These are phyloP conservation scores for Colletotrichum horii DNA, from an alignment of 2,329 filamentous ascomycete species.

Conservation along the genomic window DNA sequence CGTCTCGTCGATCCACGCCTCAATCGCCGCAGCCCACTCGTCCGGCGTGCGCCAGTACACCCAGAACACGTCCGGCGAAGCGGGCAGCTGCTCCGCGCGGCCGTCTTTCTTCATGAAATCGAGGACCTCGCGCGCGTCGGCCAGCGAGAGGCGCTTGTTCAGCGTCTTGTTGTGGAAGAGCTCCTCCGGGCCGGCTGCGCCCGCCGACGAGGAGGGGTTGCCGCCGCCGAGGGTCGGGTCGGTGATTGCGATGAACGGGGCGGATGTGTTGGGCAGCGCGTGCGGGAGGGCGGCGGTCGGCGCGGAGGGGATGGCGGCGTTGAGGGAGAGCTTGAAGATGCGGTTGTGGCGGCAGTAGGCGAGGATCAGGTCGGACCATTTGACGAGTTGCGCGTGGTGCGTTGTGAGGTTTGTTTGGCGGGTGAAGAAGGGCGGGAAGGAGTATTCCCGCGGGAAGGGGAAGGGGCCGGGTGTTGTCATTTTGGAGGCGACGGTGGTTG, in stretches of 20 bases:
- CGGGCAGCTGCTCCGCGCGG: constrained; percentile 68
- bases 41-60: constrained; percentile 87
- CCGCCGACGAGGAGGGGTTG: constrained; percentile 47
- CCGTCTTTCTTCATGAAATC: constrained; percentile 65
- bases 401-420: constrained; percentile 77
- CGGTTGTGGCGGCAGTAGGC: constrained; percentile 81
- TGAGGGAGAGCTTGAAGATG: constrained; percentile 76
- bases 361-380: constrained; percentile 88
- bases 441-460: constrained; percentile 68
- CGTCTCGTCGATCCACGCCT: constrained; percentile 84
- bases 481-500: background rate
- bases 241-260: constrained; percentile 29
- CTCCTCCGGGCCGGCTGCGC: constrained; percentile 39
- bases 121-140: constrained; percentile 63
- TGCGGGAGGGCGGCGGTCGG: constrained; percentile 30
- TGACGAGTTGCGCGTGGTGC: constrained; percentile 75
- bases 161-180: constrained; percentile 65
- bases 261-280: constrained; percentile 36
- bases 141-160: constrained; percentile 52
- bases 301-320: constrained; percentile 57
- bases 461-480: constrained; percentile 40
- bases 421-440: constrained; percentile 87
- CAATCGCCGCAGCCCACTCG: constrained; percentile 85
- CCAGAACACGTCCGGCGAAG: constrained; percentile 63
- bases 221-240: constrained; percentile 44